Conservation (phyloP, 1,139 yeast genomes). For the Ogataea hybrid region DNA sequence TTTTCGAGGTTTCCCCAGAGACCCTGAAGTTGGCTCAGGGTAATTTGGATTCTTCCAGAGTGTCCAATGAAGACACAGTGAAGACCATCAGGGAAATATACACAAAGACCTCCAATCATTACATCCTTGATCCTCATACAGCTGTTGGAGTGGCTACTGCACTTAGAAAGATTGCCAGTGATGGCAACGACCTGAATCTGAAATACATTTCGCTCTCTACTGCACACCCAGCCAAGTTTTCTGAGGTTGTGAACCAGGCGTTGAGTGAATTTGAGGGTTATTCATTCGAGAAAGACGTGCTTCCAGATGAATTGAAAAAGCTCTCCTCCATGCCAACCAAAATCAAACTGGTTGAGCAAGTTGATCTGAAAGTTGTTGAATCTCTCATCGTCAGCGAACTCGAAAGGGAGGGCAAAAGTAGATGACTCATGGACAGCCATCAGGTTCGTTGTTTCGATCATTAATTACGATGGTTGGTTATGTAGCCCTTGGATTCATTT, state of each 20-base stretch:
- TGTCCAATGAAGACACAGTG: constrained; percentile 73
- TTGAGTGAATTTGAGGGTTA: constrained; percentile 64
- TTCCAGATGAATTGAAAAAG: constrained; percentile 82
- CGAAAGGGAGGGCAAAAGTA: constrained; percentile 39
- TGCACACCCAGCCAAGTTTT: constrained; percentile 98
- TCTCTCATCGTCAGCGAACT: constrained; percentile 69
- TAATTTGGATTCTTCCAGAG: constrained; percentile 77
- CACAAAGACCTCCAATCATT: constrained; percentile 55
- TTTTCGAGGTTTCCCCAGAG: constrained; percentile 65
- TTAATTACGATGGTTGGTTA: constrained; percentile 2
- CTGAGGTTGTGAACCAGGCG: constrained; percentile 90
- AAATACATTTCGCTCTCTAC: constrained; percentile 84
- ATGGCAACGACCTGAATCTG: constrained; percentile 40
- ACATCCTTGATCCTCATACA: constrained; percentile 93
- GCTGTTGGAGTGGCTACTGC: constrained; percentile 91
- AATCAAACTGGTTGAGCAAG: constrained; percentile 69
- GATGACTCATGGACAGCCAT: constrained; percentile 4
- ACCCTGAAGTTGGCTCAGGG: constrained; percentile 65
- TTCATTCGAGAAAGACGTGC: constrained; percentile 81
- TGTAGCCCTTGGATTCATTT: constrained; percentile 9
- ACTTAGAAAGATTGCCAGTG: constrained; percentile 55
- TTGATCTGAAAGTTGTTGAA: constrained; percentile 73
- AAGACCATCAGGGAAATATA: constrained; percentile 73
- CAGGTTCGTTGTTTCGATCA: neutral
- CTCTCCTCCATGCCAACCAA: constrained; percentile 73